A percentile compares a stretch with the other conserved stretches of the same genome.
Conservation (phyloP, 805 yeast species). For the Starmera pachycereana region DNA sequence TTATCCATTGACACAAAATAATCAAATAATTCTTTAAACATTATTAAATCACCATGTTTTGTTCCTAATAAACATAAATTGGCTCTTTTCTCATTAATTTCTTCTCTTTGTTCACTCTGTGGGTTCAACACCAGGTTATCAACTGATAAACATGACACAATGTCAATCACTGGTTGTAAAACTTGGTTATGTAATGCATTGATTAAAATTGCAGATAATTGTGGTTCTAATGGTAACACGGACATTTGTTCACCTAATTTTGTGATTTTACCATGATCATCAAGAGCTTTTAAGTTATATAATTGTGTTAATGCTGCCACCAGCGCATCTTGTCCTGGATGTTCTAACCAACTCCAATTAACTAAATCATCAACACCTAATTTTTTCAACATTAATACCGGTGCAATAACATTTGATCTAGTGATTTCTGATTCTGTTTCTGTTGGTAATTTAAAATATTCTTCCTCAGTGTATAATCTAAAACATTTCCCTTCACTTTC, state of each 20-base stretch:
- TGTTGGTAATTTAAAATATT: slow-evolving; percentile 49
- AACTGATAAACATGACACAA: slow-evolving; percentile 86
- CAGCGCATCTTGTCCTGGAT: slow-evolving; percentile 75
- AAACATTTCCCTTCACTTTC: slow-evolving; percentile 87
- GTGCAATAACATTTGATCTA: slow-evolving; percentile 76
- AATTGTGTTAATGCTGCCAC: slow-evolving; percentile 69
- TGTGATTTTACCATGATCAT: slow-evolving; percentile 69
- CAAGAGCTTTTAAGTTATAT: slow-evolving; percentile 69
- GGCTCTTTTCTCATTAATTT: slow-evolving; percentile 64
- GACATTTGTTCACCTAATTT: slow-evolving; percentile 79
- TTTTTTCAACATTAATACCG: slow-evolving; percentile 74
- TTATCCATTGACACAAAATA: slow-evolving; percentile 36
- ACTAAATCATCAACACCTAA: slow-evolving; percentile 76
- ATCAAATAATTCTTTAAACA: slow-evolving; percentile 70
- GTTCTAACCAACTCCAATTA: slow-evolving; percentile 87
- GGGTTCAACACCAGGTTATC: slow-evolving; percentile 82
- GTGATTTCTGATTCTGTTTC: slow-evolving; percentile 93
- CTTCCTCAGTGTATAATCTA: slow-evolving; percentile 69
- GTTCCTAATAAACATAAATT: slow-evolving; percentile 63
- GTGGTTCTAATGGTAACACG: slow-evolving; percentile 85
- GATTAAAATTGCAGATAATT: slow-evolving; percentile 74
- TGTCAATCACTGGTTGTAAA: slow-evolving; percentile 65
- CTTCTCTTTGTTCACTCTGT: slow-evolving; percentile 71
- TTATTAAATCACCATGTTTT: slow-evolving; percentile 71
- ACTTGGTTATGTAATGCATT: slow-evolving; percentile 43